Evolutionary conservation across 257 asterid species (phyloP), one percentile per base, ranked within the genome.

Genomic region (Lycium ferocissimum): DNA sequence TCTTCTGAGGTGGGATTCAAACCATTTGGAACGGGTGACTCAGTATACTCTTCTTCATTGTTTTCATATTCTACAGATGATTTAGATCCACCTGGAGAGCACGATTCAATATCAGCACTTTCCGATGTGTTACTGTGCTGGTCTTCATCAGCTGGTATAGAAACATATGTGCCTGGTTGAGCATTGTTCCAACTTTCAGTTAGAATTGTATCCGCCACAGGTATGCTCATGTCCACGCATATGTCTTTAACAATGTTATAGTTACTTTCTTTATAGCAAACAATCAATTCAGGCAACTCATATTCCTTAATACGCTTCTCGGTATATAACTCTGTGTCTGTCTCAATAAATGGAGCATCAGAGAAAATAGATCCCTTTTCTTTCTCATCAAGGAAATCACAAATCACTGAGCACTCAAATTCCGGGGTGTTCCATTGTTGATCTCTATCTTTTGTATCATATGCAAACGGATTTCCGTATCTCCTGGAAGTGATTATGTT

Each of bases 151-250:
- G 76, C 66, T 82, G 89, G 89, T 71, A 85, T 86, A 69, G 88
- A 80, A 73, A 86, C 56, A 65, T 57, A 59, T 45, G 17, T 51
- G 35, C 84, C 88, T 53, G 83, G 20, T 67, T 86, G 85, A 81
- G 83, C 92, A 75, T 86, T n/a, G n/a, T n/a, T n/a, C n/a, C n/a
- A n/a, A n/a, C n/a, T n/a, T n/a, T n/a, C n/a, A n/a, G n/a, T n/a
- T n/a, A n/a, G n/a, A n/a, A n/a, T n/a, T n/a, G n/a, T n/a, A n/a
- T n/a, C n/a, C n/a, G n/a, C 87, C 8, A 70, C 75, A 43, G 91
- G 89, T 88, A 85, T 78, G 81, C 95, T 93, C 81, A 91, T 92
- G 43, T 94, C 98, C 9, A 94, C 86, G 43, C 99, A n/a, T n/a
- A 90, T 95, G 86, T 93, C 97, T 87, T 92, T 94, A 83, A 91